Conservation (phyloP, 2,329 filamentous ascomycete genomes). For the Thielaviopsis euricoi region DNA sequence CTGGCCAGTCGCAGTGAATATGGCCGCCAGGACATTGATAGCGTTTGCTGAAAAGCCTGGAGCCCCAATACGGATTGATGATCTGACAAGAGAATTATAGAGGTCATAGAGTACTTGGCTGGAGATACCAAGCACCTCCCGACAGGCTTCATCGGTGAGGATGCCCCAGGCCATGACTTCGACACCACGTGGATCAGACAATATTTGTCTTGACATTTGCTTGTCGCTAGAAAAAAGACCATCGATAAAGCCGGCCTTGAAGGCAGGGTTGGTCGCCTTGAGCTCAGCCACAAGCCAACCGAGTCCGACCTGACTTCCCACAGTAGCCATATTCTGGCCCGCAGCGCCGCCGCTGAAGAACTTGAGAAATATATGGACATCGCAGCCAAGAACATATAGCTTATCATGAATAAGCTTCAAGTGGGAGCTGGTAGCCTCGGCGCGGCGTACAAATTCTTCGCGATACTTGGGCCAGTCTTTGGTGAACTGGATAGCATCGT, state of each 20-base stretch:
- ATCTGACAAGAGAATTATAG: no score
- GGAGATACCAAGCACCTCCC: background rate
- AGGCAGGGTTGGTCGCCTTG: background rate
- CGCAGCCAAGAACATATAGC: background rate
- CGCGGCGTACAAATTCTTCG: background rate
- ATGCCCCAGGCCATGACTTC: slow-evolving; percentile 5
- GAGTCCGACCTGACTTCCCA: background rate
- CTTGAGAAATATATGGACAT: background rate
- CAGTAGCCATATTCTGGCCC: slow-evolving; percentile 4
- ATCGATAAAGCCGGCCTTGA: background rate
- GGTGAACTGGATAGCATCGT: background rate
- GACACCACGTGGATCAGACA: background rate
- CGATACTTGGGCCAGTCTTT: background rate
- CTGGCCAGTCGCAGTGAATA: slow-evolving; percentile 2
- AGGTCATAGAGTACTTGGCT: background rate
- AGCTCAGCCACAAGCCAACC: background rate
- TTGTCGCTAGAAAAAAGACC: background rate
- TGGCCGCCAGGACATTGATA: background rate
- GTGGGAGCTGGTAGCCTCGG: background rate
- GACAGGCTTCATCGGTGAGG: background rate
- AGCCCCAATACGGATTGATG: background rate
- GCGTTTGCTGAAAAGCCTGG: background rate
- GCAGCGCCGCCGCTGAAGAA: background rate
- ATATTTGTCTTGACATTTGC: background rate
- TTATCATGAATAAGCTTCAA: background rate